These are phyloP conservation scores for Microbotryum lychnidis-dioicae DNA, from an alignment of 1,284 basidiomycete genomes.

Conservation along the genomic window DNA sequence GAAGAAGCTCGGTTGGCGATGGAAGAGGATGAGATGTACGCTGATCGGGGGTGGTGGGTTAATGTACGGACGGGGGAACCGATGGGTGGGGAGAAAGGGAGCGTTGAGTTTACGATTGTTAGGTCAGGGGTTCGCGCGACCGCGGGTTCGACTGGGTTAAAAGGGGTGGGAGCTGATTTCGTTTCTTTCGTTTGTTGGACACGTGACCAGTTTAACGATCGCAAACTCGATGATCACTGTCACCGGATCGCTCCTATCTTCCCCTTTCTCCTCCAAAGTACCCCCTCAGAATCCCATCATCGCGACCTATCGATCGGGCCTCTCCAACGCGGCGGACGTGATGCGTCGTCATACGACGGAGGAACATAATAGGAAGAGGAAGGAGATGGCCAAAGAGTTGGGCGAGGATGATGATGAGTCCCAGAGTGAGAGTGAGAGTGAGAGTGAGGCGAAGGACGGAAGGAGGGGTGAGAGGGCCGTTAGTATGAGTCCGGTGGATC, in stretches of 20 bases:
- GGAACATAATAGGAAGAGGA: no score
- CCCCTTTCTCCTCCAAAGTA: constrained; percentile 64
- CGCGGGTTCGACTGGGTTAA: no score
- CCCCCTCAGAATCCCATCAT: no score
- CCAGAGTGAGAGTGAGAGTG: background rate
- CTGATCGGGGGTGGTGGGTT: constrained; percentile 63
- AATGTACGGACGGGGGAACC: constrained; percentile 59
- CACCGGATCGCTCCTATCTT: constrained; percentile 74
- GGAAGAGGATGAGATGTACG: constrained; percentile 21
- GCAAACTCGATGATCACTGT: constrained; percentile 93
- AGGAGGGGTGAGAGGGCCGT: no score
- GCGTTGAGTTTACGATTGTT: constrained; percentile 78
- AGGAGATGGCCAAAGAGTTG: no score
- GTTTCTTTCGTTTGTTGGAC: background rate
- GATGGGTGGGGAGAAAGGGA: constrained; percentile 63
- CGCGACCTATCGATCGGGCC: no score
- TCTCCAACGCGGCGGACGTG: no score
- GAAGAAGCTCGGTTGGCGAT: constrained; percentile 18
- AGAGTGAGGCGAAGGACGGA: constrained; percentile 1
- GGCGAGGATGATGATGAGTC: background rate
- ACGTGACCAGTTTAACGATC: constrained; percentile 61
- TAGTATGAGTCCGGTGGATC: background rate
- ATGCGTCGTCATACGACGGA: no score
- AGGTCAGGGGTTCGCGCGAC: constrained; percentile 51
- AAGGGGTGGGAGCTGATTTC: no score